A percentile compares a stretch with the other conserved stretches of the same genome.
Evolutionary conservation across 441 rosid genomes (phyloP).

Genomic region (Isatis lusitanica): DNA sequence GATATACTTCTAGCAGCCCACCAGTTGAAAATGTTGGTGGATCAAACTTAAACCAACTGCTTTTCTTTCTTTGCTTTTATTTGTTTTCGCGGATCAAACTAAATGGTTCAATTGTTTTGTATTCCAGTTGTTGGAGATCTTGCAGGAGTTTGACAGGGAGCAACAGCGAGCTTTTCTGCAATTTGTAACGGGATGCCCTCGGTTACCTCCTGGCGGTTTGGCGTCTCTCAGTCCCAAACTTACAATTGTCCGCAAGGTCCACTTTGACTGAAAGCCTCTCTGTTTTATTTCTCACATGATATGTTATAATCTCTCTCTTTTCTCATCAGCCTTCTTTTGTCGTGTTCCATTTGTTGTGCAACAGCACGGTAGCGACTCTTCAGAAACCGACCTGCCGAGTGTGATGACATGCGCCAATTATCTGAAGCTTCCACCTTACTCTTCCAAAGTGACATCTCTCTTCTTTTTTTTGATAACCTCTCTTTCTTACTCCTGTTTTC

Average conservation of each 20-base stretch:
- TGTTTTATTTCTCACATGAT: not conserved
- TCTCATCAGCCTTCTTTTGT: not conserved
- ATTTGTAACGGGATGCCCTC: conserved; percentile 95
- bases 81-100: not conserved
- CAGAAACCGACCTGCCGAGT: conserved; percentile 84
- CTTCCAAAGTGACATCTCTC: conserved; percentile 67
- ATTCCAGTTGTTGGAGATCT: conserved; percentile 75
- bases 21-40: conserved; percentile 65
- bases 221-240: conserved; percentile 89
- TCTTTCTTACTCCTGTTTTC: not conserved
- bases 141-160: conserved; percentile 65
- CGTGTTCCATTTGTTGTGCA: conserved; percentile 11
- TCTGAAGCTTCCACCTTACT: conserved; percentile 90
- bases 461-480: not conserved
- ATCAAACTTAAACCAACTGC: not conserved
- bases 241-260: conserved; percentile 93
- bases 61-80: not conserved
- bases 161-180: conserved; percentile 83
- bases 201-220: conserved; percentile 94
- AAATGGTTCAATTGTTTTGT: conserved; percentile 15
- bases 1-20: conserved; percentile 95
- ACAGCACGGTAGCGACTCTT: conserved; percentile 75
- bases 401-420: conserved; percentile 99
- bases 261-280: not conserved
- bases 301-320: not conserved